These are phyloP conservation scores for Acanthamoeba quina DNA, from an alignment of 208 protist genomes.

Conservation along the genomic window DNA sequence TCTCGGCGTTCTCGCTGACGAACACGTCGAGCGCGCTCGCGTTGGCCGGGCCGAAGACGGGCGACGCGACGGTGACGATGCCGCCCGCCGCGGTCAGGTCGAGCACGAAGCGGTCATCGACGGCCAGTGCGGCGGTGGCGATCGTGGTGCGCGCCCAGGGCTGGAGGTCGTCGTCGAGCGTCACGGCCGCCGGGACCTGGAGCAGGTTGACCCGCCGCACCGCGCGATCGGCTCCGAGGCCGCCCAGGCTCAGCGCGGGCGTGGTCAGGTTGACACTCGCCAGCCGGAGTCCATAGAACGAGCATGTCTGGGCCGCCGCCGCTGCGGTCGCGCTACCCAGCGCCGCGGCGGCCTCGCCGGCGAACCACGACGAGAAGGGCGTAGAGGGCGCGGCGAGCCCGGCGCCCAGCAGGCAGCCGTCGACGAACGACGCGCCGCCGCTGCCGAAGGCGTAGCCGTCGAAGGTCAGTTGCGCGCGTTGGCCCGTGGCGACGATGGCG, in stretches of 20 bases:
- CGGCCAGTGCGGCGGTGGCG: not conserved
- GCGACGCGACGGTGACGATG: not conserved
- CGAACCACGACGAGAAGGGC: conserved; percentile 24
- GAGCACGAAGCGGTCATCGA: conserved; percentile 8
- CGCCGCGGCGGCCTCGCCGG: not conserved
- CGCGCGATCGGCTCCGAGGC: not conserved
- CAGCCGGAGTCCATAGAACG: not conserved
- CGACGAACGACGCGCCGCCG: not conserved
- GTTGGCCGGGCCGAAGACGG: not conserved
- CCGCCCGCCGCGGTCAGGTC: not conserved
- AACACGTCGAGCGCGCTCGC: not conserved
- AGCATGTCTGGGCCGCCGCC: not conserved
- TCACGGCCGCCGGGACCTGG: not conserved
- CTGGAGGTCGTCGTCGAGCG: not conserved
- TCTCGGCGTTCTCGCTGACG: not conserved
- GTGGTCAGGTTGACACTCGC: conserved; percentile 35
- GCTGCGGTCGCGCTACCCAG: not conserved
- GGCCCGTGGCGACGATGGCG: conserved; percentile 5
- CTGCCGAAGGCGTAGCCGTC: not conserved
- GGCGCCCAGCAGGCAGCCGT: conserved; percentile 38
- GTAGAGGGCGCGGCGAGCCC: not conserved
- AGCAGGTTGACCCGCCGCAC: not conserved
- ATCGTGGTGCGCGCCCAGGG: not conserved
- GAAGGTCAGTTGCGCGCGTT: not conserved
- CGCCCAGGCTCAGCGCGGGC: not conserved